A percentile compares a stretch with the other conserved stretches of the same genome.
phyloP scores from a whole-genome alignment of 257 asterid genomes.

The Forsythia suspensa region DNA sequence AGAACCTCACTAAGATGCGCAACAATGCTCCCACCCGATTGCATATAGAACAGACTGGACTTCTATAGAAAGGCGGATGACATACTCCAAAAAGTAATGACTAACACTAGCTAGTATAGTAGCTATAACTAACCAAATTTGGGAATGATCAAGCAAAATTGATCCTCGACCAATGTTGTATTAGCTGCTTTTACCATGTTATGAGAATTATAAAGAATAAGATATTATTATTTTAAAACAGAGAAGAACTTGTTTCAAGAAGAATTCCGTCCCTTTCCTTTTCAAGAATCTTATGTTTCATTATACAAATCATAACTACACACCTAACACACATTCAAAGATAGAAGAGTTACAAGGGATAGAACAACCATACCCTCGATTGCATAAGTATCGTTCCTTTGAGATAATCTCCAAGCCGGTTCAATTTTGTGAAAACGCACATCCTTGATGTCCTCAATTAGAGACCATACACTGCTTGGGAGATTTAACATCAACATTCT shows the following conservation, averaged over 20 bases:
- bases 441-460: constrained; percentile 92
- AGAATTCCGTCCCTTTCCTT: background rate
- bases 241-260: background rate
- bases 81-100: background rate
- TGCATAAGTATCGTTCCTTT: constrained; percentile 66
- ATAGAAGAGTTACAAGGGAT: constrained; percentile 9
- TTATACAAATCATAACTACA: background rate
- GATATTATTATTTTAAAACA: background rate
- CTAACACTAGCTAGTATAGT: background rate
- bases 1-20: too few species aligned
- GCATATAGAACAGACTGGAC: background rate
- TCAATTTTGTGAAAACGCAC: constrained; percentile 90
- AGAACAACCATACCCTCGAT: constrained; percentile 55
- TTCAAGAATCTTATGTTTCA: background rate
- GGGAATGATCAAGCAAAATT: background rate
- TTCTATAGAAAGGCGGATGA: background rate
- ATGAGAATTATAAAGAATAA: background rate
- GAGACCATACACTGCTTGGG: constrained; percentile 75
- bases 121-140: constrained; percentile 1
- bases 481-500: constrained; percentile 20
- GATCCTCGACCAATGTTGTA: background rate
- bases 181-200: background rate
- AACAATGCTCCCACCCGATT: too few species aligned
- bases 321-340: background rate
- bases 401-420: constrained; percentile 85